These are phyloP conservation scores for Diospyros kaki DNA, from an alignment of 148 eudicot genomes.

Conservation along the genomic window DNA sequence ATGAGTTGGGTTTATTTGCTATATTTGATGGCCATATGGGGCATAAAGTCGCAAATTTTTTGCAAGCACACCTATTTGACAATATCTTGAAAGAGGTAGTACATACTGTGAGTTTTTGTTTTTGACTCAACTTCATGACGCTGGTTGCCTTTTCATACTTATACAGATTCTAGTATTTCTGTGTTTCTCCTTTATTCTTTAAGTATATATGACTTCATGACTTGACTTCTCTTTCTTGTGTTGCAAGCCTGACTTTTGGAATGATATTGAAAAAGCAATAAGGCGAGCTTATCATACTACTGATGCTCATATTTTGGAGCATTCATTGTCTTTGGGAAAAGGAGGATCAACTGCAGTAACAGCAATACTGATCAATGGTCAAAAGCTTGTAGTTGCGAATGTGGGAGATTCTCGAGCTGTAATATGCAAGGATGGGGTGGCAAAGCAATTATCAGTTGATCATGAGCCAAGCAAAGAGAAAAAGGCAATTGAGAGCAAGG, in stretches of 20 bases:
- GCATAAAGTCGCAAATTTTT: slow-evolving; percentile 48
- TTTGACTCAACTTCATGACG: background rate
- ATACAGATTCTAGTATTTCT: background rate
- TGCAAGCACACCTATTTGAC: slow-evolving; percentile 45
- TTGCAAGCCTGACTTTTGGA: slow-evolving; percentile 41
- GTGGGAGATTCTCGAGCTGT: slow-evolving; percentile 71
- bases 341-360: slow-evolving; percentile 75
- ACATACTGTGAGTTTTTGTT: background rate
- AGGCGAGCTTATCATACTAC: slow-evolving; percentile 50
- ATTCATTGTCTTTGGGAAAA: slow-evolving; percentile 34
- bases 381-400: slow-evolving; percentile 55
- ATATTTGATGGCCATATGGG: slow-evolving; percentile 73
- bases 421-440: slow-evolving; percentile 43
- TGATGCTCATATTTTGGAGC: slow-evolving; percentile 44
- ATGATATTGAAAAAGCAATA: slow-evolving; percentile 39
- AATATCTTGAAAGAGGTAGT: slow-evolving; percentile 54
- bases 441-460: slow-evolving; percentile 47
- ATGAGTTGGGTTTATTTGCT: slow-evolving; percentile 63
- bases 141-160: background rate
- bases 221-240: background rate
- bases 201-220: background rate
- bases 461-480: slow-evolving; percentile 55
- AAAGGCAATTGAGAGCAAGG: slow-evolving; percentile 46
- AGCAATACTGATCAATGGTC: slow-evolving; percentile 48
- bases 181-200: background rate